Conservation (phyloP, 2,329 filamentous ascomycete species). For the Aspergillus ibericus region DNA sequence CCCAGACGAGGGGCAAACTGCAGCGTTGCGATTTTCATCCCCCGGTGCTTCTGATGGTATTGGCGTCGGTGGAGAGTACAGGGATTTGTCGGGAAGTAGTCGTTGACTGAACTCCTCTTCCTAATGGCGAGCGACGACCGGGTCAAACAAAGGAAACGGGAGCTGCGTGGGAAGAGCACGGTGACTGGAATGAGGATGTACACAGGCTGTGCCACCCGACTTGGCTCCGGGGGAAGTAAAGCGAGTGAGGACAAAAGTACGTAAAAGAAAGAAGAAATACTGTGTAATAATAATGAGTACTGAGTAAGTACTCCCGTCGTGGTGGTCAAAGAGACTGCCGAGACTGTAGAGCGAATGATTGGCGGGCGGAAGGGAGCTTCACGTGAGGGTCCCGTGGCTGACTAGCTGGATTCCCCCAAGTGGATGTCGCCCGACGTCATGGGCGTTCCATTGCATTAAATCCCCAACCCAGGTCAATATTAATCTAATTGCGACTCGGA, state of each 20-base stretch:
- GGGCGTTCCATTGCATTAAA: not conserved
- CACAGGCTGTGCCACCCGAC: not conserved
- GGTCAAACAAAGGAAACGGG: not conserved
- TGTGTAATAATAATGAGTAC: too few species aligned
- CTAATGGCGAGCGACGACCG: not conserved
- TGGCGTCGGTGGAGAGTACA: not conserved
- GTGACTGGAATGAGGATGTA: not conserved
- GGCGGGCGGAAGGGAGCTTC: not conserved
- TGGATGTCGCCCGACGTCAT: not conserved
- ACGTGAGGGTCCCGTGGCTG: not conserved
- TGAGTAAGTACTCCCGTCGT: too few species aligned
- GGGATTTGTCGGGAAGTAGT: not conserved
- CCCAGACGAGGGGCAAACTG: slow-evolving; percentile 48
- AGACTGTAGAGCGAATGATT: not conserved
- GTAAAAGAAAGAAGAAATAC: too few species aligned
- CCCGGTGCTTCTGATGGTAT: slow-evolving; percentile 9
- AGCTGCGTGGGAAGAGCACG: not conserved
- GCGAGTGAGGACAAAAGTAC: too few species aligned
- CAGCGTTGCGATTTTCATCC: slow-evolving; percentile 50
- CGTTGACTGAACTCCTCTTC: not conserved
- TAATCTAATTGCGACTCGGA: not conserved
- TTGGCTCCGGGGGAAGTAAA: too few species aligned
- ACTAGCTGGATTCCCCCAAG: too few species aligned
- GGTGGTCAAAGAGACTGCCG: not conserved
- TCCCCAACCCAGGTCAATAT: not conserved